Evolutionary conservation across 1,284 basidiomycete genomes (phyloP).

Genomic region (Spongispora temasekensis): DNA sequence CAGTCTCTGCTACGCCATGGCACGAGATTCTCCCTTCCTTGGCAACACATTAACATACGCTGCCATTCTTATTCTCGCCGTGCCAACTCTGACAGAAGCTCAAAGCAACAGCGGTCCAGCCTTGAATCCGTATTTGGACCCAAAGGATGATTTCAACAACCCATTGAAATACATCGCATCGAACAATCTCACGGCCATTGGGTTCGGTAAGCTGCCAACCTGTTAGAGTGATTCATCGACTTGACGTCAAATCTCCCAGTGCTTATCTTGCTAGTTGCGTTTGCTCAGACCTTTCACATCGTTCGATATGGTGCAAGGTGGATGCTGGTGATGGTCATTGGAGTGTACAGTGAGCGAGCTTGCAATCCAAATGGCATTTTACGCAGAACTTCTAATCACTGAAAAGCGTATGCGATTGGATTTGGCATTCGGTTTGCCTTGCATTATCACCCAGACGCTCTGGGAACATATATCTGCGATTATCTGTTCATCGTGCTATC

Average conservation of each 20-base stretch:
- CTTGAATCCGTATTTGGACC: slow-evolving; percentile 48
- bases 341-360: slow-evolving; percentile 50
- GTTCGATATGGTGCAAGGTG: slow-evolving; percentile 55
- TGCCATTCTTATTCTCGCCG: too few relatives aligned
- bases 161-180: slow-evolving; percentile 62
- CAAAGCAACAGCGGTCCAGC: slow-evolving; percentile 9
- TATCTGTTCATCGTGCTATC: slow-evolving; percentile 68
- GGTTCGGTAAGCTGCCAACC: slow-evolving; percentile 44
- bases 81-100: too few relatives aligned
- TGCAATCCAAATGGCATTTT: neutral
- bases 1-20: too few relatives aligned
- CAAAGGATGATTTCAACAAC: slow-evolving; percentile 56
- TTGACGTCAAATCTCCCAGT: slow-evolving; percentile 10
- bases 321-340: slow-evolving; percentile 68
- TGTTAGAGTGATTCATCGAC: neutral
- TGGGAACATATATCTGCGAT: slow-evolving; percentile 58
- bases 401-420: slow-evolving; percentile 52
- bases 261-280: slow-evolving; percentile 48
- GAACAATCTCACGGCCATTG: slow-evolving; percentile 55
- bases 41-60: too few relatives aligned
- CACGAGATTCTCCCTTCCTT: too few relatives aligned
- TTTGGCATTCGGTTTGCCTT: slow-evolving; percentile 43
- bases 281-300: slow-evolving; percentile 51
- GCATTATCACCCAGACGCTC: slow-evolving; percentile 34
- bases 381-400: slow-evolving; percentile 20